A percentile compares a stretch with the other conserved stretches of the same genome.
phyloP scores from a whole-genome alignment of 1,284 basidiomycete genomes.

The Ganoderma sinense region DNA sequence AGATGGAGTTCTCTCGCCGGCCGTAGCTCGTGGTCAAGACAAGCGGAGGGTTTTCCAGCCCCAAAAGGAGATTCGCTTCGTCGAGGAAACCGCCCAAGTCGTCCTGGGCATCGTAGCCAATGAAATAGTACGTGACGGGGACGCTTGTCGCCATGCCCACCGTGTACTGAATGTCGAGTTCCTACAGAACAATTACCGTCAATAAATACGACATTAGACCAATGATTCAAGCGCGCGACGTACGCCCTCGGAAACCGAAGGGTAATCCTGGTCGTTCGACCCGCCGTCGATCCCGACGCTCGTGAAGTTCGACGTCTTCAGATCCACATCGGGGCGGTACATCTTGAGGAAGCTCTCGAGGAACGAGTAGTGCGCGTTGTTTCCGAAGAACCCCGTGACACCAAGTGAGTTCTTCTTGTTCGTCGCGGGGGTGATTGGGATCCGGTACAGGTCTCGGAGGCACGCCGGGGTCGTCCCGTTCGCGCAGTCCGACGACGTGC shows the following conservation, averaged over 20 bases:
- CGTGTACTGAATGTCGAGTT: slow-evolving; percentile 69
- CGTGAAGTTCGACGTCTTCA: slow-evolving; percentile 37
- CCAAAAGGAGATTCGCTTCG: slow-evolving; percentile 29
- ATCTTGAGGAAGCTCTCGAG: slow-evolving; percentile 55
- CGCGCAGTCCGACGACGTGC: slow-evolving; percentile 41
- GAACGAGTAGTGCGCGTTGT: slow-evolving; percentile 58
- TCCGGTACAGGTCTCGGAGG: slow-evolving; percentile 59
- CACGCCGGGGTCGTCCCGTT: slow-evolving; percentile 60
- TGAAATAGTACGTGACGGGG: slow-evolving; percentile 27
- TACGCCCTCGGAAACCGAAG: slow-evolving; percentile 54
- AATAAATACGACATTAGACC: neutral
- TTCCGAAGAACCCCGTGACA: slow-evolving; percentile 61
- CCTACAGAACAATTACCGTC: slow-evolving; percentile 25
- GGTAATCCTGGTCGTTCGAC: slow-evolving; percentile 48
- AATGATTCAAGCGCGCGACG: slow-evolving; percentile 29
- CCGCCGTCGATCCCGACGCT: slow-evolving; percentile 53
- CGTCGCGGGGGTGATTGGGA: slow-evolving; percentile 51
- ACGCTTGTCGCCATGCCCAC: slow-evolving; percentile 63
- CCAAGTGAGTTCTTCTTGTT: slow-evolving; percentile 56
- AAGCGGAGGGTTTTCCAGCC: slow-evolving; percentile 63
- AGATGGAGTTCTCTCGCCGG: slow-evolving; percentile 22
- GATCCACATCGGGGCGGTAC: slow-evolving; percentile 57
- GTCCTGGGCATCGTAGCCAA: slow-evolving; percentile 20
- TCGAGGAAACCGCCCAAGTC: slow-evolving; percentile 27
- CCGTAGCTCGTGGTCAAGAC: slow-evolving; percentile 64